Conservation (phyloP, 805 yeast species). For the Wickerhamiella lipophila region DNA sequence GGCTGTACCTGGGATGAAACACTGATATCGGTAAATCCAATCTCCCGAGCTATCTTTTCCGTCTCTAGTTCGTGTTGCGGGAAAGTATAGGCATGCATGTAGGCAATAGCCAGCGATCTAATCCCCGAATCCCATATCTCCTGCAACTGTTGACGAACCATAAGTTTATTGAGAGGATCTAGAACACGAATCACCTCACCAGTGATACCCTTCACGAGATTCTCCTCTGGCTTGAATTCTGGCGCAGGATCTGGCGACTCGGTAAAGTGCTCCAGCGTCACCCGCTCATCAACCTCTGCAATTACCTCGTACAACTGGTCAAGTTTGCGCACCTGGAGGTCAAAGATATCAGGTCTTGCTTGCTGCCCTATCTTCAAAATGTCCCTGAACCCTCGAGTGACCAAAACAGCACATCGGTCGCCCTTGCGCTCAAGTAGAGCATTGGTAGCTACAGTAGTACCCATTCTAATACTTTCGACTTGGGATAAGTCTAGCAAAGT, state of each 20-base stretch:
- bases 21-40: slow-evolving; percentile 61
- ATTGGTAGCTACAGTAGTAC: slow-evolving; percentile 93
- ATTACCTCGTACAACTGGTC: slow-evolving; percentile 62
- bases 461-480: slow-evolving; percentile 68
- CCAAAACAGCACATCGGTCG: slow-evolving; percentile 69
- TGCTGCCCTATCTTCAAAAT: slow-evolving; percentile 78
- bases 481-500: slow-evolving; percentile 39
- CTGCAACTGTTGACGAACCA: slow-evolving; percentile 34
- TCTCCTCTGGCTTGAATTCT: slow-evolving; percentile 18
- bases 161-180: slow-evolving; percentile 37
- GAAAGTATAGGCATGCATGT: slow-evolving; percentile 61
- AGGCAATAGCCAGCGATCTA: slow-evolving; percentile 55
- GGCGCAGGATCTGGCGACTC: slow-evolving; percentile 47
- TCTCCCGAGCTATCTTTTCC: slow-evolving; percentile 44
- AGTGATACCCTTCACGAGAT: slow-evolving; percentile 43
- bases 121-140: slow-evolving; percentile 44
- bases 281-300: slow-evolving; percentile 79
- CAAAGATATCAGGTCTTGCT: slow-evolving; percentile 81
- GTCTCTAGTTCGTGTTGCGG: slow-evolving; percentile 54
- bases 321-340: slow-evolving; percentile 60
- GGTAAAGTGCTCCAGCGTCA: slow-evolving; percentile 66
- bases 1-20: slow-evolving; percentile 60
- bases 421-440: slow-evolving; percentile 90
- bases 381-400: slow-evolving; percentile 82
- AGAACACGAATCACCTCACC: slow-evolving; percentile 56